Evolutionary conservation across 2,329 filamentous ascomycete genomes (phyloP).

Genomic region (Ophiostoma ips): DNA sequence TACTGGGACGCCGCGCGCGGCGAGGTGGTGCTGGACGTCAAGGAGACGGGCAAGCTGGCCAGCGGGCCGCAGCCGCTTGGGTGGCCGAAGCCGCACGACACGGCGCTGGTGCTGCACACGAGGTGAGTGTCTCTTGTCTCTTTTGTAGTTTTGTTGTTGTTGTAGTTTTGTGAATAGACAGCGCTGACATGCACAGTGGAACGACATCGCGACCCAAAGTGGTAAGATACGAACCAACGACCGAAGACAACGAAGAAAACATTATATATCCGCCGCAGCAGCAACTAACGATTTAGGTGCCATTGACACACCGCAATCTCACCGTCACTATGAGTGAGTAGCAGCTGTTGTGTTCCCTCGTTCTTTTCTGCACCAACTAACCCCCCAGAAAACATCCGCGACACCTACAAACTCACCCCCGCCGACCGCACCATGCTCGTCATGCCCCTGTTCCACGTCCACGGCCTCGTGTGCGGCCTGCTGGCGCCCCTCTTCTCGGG

Average conservation of each 20-base stretch:
- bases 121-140: constrained; percentile 27
- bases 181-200: constrained; percentile 32
- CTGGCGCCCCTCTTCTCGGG: constrained; percentile 62
- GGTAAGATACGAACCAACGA: constrained; percentile 26
- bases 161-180: neutral
- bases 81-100: constrained; percentile 55
- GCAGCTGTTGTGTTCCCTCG: neutral
- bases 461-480: constrained; percentile 73
- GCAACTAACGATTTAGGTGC: constrained; percentile 38
- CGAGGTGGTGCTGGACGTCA: constrained; percentile 64
- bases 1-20: constrained; percentile 54
- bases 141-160: too few relatives aligned
- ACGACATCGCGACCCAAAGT: constrained; percentile 79
- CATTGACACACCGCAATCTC: constrained; percentile 68
- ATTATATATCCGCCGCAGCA: too few relatives aligned
- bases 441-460: constrained; percentile 85
- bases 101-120: constrained; percentile 71
- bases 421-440: constrained; percentile 71
- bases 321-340: constrained; percentile 61
- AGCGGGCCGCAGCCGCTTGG: constrained; percentile 26
- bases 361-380: neutral
- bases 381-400: constrained; percentile 53
- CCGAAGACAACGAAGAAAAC: neutral
- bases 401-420: constrained; percentile 58
- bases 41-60: constrained; percentile 55